phyloP scores from a whole-genome alignment of 768 basidiomycete genomes.

The Podaxis rugospora region DNA sequence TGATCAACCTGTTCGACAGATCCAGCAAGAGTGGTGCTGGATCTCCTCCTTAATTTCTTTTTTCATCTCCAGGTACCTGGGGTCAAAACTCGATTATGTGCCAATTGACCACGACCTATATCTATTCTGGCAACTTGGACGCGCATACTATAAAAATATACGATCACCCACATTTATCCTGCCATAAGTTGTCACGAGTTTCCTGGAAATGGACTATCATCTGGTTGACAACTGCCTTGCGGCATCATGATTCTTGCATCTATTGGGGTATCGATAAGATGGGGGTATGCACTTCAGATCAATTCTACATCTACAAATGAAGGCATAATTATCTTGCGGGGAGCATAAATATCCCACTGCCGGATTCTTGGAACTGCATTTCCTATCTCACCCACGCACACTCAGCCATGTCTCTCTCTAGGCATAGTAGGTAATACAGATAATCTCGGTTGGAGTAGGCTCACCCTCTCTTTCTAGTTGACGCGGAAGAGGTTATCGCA shows the following conservation, averaged over 20 bases:
- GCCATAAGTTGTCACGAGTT: neutral
- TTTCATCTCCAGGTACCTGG: too few relatives aligned
- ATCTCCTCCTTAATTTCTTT: too few relatives aligned
- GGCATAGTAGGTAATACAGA: conserved; percentile 27
- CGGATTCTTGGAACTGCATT: neutral
- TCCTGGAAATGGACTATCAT: neutral
- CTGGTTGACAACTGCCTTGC: neutral
- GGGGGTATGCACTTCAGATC: neutral
- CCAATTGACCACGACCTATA: too few relatives aligned
- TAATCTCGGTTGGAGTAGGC: neutral
- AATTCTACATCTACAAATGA: neutral
- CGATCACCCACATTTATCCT: too few relatives aligned
- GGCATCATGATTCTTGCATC: neutral
- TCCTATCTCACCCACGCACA: neutral
- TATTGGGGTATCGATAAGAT: neutral
- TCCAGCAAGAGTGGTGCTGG: too few relatives aligned
- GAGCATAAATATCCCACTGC: conserved; percentile 6
- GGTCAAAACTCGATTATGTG: too few relatives aligned
- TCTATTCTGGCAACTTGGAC: too few relatives aligned
- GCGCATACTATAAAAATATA: too few relatives aligned
- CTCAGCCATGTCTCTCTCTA: conserved; percentile 30
- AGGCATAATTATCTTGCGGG: neutral
- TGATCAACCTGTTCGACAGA: too few relatives aligned
- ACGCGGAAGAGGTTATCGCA: conserved; percentile 46
- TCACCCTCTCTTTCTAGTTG: conserved; percentile 25